Percentiles rank a stretch among this genome's conserved stretches.
phyloP scores from a whole-genome alignment of 805 yeast genomes.

The Sungouiella thailandica region DNA sequence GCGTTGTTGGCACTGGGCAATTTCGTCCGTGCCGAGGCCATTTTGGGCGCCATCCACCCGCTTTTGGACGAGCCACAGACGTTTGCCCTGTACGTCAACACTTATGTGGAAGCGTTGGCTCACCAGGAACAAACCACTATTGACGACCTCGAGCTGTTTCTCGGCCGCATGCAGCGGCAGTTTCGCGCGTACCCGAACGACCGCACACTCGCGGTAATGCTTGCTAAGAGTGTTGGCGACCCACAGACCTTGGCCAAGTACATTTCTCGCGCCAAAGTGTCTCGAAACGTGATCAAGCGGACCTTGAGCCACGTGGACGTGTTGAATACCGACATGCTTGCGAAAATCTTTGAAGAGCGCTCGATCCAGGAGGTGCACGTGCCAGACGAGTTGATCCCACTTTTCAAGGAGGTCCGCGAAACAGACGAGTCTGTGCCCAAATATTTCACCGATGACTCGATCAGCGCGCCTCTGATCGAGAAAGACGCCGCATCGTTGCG shows the following conservation, averaged over 20 bases:
- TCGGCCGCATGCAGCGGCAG: slow-evolving; percentile 24
- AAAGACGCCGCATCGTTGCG: slow-evolving; percentile 52
- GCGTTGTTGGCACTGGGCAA: slow-evolving; percentile 68
- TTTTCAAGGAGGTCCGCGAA: slow-evolving; percentile 23
- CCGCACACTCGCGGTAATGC: slow-evolving; percentile 55
- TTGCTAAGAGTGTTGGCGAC: slow-evolving; percentile 34
- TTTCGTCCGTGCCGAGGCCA: slow-evolving; percentile 63
- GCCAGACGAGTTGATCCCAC: slow-evolving; percentile 28
- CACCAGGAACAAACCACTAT: slow-evolving; percentile 35
- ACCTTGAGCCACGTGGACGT: slow-evolving; percentile 48
- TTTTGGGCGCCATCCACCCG: slow-evolving; percentile 57
- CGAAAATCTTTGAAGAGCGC: slow-evolving; percentile 23
- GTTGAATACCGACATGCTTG: slow-evolving; percentile 45
- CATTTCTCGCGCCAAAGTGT: slow-evolving; percentile 7
- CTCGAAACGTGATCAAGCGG: slow-evolving; percentile 13
- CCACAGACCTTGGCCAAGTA: slow-evolving; percentile 10
- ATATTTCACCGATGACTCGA: slow-evolving; percentile 28
- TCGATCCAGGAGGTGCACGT: slow-evolving; percentile 23
- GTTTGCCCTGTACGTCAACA: slow-evolving; percentile 64
- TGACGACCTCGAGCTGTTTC: slow-evolving; percentile 40
- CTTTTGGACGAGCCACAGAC: slow-evolving; percentile 37
- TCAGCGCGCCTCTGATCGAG: slow-evolving; percentile 38
- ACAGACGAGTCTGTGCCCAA: slow-evolving; percentile 8
- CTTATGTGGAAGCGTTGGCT: slow-evolving; percentile 46
- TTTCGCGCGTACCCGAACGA: slow-evolving; percentile 39